Evolutionary conservation across 1,284 basidiomycete genomes (phyloP).

Genomic region (Pisolithus thermaeus): DNA sequence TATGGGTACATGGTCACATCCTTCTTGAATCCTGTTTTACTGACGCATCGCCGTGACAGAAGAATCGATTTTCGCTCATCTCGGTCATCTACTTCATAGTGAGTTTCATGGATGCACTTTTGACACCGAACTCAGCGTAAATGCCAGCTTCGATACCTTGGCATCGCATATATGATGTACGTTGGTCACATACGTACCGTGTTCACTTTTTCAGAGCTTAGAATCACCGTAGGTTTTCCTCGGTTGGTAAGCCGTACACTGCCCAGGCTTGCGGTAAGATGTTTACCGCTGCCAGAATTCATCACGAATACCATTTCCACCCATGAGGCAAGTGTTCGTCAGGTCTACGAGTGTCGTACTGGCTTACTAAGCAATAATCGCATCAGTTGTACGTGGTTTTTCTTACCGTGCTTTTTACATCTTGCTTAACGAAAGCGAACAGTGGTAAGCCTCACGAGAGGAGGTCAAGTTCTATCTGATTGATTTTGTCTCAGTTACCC

Average conservation of each 20-base stretch:
- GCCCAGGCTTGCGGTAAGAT: no score
- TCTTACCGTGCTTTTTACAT: no score
- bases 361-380: no score
- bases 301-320: no score
- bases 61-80: background rate
- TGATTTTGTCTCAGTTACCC: background rate
- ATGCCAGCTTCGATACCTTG: background rate
- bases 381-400: no score
- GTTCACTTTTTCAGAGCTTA: background rate
- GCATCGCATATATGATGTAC: background rate
- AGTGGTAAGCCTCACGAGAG: no score
- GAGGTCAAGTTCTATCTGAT: background rate
- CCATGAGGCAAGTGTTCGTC: no score
- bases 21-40: background rate
- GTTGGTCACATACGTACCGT: background rate
- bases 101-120: background rate
- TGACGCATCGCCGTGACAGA: background rate
- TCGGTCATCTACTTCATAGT: background rate
- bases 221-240: background rate
- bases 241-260: background rate
- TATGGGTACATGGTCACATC: background rate
- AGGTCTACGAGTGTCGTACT: no score
- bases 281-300: no score
- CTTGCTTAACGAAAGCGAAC: no score
- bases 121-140: background rate